These are phyloP conservation scores for Alloteropsis angusta DNA, from an alignment of 202 grass and related monocot species.

Conservation along the genomic window DNA sequence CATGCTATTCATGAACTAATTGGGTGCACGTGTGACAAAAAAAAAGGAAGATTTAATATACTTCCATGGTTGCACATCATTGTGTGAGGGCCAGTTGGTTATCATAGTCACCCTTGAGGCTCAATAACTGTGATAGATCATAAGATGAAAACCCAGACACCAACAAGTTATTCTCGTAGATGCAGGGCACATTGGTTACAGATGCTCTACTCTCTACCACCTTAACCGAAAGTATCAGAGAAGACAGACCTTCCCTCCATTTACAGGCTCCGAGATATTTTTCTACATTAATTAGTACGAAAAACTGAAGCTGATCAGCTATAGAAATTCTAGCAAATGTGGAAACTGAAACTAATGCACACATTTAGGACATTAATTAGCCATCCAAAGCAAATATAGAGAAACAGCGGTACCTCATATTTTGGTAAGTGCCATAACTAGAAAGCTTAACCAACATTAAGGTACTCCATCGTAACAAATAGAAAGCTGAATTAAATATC, in stretches of 20 bases:
- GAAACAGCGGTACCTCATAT: neutral
- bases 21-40: neutral
- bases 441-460: neutral
- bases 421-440: neutral
- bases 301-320: constrained; percentile 3
- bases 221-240: neutral
- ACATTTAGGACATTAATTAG: neutral
- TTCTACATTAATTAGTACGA: neutral
- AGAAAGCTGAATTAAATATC: neutral
- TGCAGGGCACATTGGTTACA: neutral
- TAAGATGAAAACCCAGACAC: neutral
- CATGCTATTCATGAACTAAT: neutral
- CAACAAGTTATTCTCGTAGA: neutral
- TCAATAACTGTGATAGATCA: neutral
- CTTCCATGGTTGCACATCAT: neutral
- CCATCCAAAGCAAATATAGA: neutral
- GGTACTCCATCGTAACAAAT: neutral
- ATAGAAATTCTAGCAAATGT: neutral
- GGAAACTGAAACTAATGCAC: neutral
- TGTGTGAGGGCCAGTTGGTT: neutral
- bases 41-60: neutral
- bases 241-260: neutral
- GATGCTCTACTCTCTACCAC: neutral
- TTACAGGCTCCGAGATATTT: neutral
- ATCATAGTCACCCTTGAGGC: neutral